Evolutionary conservation across 768 basidiomycete species (phyloP).

Genomic region (Leccinum boreale): DNA sequence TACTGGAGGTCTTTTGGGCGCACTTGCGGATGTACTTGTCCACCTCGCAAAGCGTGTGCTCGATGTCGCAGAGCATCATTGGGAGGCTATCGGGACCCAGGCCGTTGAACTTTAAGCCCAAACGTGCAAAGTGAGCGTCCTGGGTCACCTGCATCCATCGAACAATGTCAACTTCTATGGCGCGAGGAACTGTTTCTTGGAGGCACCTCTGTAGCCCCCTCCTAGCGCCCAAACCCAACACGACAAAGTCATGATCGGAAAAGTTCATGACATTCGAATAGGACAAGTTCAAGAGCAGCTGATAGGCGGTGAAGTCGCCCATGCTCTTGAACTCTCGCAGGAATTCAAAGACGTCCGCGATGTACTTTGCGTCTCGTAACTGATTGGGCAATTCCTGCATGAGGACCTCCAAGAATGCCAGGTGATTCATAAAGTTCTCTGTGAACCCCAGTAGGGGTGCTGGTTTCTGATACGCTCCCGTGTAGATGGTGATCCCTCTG

Average conservation of each 20-base stretch:
- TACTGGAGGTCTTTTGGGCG: slow-evolving; percentile 19
- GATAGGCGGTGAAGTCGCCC: slow-evolving; percentile 73
- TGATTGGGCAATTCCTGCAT: slow-evolving; percentile 57
- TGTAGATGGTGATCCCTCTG: slow-evolving; percentile 52
- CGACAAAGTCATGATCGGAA: slow-evolving; percentile 65
- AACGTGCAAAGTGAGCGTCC: slow-evolving; percentile 54
- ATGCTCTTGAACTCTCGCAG: slow-evolving; percentile 62
- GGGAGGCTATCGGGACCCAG: slow-evolving; percentile 47
- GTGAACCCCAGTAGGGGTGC: slow-evolving; percentile 53
- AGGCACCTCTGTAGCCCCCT: slow-evolving; percentile 73
- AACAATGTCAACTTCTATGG: slow-evolving; percentile 57
- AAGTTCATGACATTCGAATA: slow-evolving; percentile 59
- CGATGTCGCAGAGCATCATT: slow-evolving; percentile 68
- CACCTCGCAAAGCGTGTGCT: slow-evolving; percentile 76
- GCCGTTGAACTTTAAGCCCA: slow-evolving; percentile 51
- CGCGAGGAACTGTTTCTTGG: slow-evolving; percentile 37
- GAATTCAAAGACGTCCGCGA: slow-evolving; percentile 63
- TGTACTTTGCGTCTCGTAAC: slow-evolving; percentile 47
- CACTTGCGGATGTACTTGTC: slow-evolving; percentile 67
- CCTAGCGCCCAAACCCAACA: slow-evolving; percentile 62
- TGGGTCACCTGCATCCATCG: slow-evolving; percentile 63
- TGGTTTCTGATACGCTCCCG: slow-evolving; percentile 69
- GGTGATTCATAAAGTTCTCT: slow-evolving; percentile 54
- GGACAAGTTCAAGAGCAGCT: slow-evolving; percentile 58
- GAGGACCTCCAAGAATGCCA: slow-evolving; percentile 54